Conservation (phyloP, 2,329 filamentous ascomycete genomes). For the Botrytis squamosa region DNA sequence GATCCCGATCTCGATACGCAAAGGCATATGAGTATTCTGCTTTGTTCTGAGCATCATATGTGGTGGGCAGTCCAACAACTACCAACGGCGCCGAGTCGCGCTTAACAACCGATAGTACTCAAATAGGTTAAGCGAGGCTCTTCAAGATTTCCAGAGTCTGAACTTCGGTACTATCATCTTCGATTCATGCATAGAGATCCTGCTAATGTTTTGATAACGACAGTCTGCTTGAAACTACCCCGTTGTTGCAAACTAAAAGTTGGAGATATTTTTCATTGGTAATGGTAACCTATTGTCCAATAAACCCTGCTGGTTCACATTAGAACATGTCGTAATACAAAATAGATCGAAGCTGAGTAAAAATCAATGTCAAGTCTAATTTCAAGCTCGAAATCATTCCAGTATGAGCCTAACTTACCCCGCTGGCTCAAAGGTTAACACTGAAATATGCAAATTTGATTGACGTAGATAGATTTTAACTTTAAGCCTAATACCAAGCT, state of each 20-base stretch:
- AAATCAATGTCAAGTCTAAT: too few relatives aligned
- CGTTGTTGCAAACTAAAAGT: background rate
- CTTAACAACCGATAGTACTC: background rate
- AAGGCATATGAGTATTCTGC: background rate
- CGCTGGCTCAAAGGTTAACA: background rate
- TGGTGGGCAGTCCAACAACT: background rate
- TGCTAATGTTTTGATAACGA: background rate
- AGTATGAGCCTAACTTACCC: too few relatives aligned
- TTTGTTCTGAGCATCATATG: background rate
- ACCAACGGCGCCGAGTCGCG: background rate
- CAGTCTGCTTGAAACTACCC: background rate
- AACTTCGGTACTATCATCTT: background rate
- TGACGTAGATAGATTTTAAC: background rate
- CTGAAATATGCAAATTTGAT: background rate
- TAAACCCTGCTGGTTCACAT: background rate
- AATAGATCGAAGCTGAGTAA: too few relatives aligned
- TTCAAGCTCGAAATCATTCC: too few relatives aligned
- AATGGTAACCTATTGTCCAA: background rate
- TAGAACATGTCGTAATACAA: too few relatives aligned
- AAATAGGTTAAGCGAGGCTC: background rate
- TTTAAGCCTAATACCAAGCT: background rate
- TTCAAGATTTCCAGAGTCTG: too few relatives aligned
- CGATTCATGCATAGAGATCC: background rate
- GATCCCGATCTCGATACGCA: background rate
- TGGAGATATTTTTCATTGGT: background rate